Conservation (phyloP, 2,329 filamentous ascomycete species). For the Diaporthe humulicola region DNA sequence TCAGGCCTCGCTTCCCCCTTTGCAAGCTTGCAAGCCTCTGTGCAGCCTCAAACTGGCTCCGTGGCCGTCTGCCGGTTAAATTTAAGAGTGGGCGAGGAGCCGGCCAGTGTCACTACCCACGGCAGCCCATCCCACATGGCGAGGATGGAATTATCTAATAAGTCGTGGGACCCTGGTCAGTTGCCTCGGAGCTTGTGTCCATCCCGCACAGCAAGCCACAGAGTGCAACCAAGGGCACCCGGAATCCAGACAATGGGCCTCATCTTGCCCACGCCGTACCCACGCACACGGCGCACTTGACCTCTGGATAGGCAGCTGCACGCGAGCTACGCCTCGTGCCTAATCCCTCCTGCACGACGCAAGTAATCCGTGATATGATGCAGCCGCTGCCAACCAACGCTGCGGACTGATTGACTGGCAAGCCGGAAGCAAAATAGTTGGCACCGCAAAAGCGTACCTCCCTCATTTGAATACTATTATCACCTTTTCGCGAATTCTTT, state of each 20-base stretch:
- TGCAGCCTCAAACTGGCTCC: background rate
- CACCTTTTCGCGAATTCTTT: too few relatives aligned
- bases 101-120: background rate
- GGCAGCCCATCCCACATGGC: conserved; percentile 21
- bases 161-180: conserved; percentile 3
- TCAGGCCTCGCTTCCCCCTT: background rate
- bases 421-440: too few relatives aligned
- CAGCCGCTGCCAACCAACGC: background rate
- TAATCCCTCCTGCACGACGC: conserved; percentile 12
- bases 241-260: conserved; percentile 7
- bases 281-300: conserved; percentile 6
- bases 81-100: conserved; percentile 7
- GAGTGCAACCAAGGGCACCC: background rate
- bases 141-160: conserved; percentile 25
- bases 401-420: background rate
- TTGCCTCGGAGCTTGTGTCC: background rate
- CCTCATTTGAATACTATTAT: too few relatives aligned
- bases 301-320: conserved; percentile 19
- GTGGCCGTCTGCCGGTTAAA: conserved; percentile 10
- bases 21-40: background rate
- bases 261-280: background rate
- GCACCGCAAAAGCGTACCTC: too few relatives aligned
- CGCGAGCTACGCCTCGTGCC: background rate
- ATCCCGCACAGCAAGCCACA: conserved; percentile 15
- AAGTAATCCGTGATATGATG: background rate